Base-by-base conservation (phyloP, 768 basidiomycete species). In the Pleurotus salmoneostramineus region DNA sequence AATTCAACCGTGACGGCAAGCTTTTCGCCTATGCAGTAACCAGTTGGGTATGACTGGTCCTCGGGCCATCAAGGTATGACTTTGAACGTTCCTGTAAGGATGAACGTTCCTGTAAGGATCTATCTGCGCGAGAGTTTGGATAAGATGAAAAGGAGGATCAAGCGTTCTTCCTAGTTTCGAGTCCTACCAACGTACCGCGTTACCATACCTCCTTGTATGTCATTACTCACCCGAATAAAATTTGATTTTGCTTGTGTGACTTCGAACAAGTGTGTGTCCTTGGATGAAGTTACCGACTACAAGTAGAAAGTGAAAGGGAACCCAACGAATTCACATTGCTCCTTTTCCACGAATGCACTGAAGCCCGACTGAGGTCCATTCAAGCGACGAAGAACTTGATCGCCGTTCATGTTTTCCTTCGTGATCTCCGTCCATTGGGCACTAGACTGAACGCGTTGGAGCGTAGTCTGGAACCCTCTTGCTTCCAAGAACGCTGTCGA, bases 21-120 rank as follows among this genome's bases (percentile, higher is more conserved):
- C 91, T 97, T 62, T 93, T 97, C 66, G 95, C 94, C 0, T 97
- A 97, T 63, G 89, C 93, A 0, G n/a, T n/a, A n/a, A n/a, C n/a
- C n/a, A n/a, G 72, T 96, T 21, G 93, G 93, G 10, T 96, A 96
- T 62, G 94, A 96, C 66, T 96, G 94, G 94, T 90, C 88, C 12
- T 94, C 94, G 68, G 93, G 93, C 6, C 90, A 94, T 69, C 84
- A 86, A 10, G 94, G 93, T 17, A 92, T 89, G 81, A 88, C 88
- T 5, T 77, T 79, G 5, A 76, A 78, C 36, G 76, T 81, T 60
- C 83, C 87, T 14, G 93, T 92, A 74, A 92, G 93, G 71, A 70
- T 94, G 5, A 76, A 78, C 36, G 76, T 81, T 60, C 83, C 87
- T 14, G 93, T 92, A 74, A 92, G 93, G 71, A 70, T 94, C 63